phyloP scores from a whole-genome alignment of 1,139 yeast species.

The Yamadazyma mexicana region DNA sequence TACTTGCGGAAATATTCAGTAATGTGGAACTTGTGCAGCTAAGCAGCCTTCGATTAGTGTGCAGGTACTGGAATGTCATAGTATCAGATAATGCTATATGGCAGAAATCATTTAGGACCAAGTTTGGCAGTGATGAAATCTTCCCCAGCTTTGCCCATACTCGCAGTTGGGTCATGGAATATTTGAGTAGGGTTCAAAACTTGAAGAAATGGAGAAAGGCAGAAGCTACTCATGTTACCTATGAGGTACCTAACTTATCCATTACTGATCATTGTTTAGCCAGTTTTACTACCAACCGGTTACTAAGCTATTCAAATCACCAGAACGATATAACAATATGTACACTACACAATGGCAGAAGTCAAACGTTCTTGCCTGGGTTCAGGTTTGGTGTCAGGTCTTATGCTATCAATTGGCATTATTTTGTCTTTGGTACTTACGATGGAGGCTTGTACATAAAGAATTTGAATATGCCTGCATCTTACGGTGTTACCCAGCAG shows the following conservation, averaged over 20 bases:
- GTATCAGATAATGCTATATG: slow-evolving; percentile 61
- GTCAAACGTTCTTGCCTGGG: slow-evolving; percentile 43
- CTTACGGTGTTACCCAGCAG: slow-evolving; percentile 23
- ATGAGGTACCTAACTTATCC: slow-evolving; percentile 30
- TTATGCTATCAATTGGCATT: slow-evolving; percentile 34
- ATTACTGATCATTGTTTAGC: slow-evolving; percentile 29
- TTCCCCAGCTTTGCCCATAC: slow-evolving; percentile 63
- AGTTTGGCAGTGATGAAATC: slow-evolving; percentile 37
- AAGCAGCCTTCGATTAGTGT: slow-evolving; percentile 49
- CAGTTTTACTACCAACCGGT: slow-evolving; percentile 38
- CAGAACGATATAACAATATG: slow-evolving; percentile 41
- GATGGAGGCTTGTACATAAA: slow-evolving; percentile 33
- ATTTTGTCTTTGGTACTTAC: slow-evolving; percentile 29
- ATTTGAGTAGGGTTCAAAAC: slow-evolving; percentile 45
- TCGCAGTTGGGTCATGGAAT: slow-evolving; percentile 55
- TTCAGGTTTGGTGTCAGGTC: slow-evolving; percentile 21
- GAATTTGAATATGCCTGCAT: slow-evolving; percentile 35
- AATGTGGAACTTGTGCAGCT: slow-evolving; percentile 58
- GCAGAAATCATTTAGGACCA: slow-evolving; percentile 54
- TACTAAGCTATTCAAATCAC: slow-evolving; percentile 32
- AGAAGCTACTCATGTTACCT: slow-evolving; percentile 28
- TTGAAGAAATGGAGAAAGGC: slow-evolving; percentile 56
- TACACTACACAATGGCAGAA: slow-evolving; percentile 40
- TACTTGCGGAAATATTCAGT: slow-evolving; percentile 55
- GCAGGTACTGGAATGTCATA: slow-evolving; percentile 51